Evolutionary conservation across 164 flowering plant species (phyloP), one percentile per base, ranked within the genome.

Genomic region (Chimonanthus salicifolius): DNA sequence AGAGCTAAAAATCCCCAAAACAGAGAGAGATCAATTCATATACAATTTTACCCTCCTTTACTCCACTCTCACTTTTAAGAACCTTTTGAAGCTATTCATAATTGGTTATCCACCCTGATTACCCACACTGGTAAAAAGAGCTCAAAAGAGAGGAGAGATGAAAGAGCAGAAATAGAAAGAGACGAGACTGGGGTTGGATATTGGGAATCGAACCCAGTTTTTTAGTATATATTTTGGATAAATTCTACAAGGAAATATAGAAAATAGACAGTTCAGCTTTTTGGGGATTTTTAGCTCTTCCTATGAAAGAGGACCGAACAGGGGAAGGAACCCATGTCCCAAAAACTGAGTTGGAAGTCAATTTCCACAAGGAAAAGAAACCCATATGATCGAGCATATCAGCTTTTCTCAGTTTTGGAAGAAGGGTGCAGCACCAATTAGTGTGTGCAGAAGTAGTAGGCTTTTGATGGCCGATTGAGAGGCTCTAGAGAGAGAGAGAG

Each of bases 211-310:
- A 33, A 33, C 82, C 74, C 87, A 84, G 13, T 21, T 43, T 45
- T 44, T 64, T 13, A 33, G 64, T 51, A 46, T 33, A 33, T 33
- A 1, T 51, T 15, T 68, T 72, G 69, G 62, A 70, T 76, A 73
- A 80, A 77, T 74, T 83, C 76, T 80, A 85, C 74, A 71, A 76
- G 47, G 75, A 79, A 85, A 85, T 69, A 70, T 67, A 72, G 73
- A 58, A 70, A 84, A 87, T 80, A 64, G 84, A 87, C 89, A 70
- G 81, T 77, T 87, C 91, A 85, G 84, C 85, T 84, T 89, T 86
- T 69, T 58, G 76, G 67, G 69, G 68, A 70, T 82, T 82, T 72
- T 7, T 75, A 74, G 81, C 68, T 72, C 62, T 74, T 69, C 66
- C 75, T 20, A 74, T 64, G 79, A 81, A 83, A 33, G 2, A 33